Evolutionary conservation across 306 rosid species (phyloP).

Genomic region (Ormosia semicastrata): DNA sequence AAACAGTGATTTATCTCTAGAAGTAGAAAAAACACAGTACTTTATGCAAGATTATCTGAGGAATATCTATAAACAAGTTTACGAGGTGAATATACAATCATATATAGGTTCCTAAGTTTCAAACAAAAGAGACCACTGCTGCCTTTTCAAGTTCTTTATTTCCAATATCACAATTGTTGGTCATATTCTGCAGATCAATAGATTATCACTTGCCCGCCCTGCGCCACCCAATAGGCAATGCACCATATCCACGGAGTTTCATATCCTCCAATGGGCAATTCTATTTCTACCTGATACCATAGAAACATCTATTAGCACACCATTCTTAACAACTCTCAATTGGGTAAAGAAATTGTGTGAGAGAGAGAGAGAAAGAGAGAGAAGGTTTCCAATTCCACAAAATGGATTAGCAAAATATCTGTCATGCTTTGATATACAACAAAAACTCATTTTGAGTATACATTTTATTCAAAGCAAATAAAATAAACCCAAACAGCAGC

Average conservation of each 20-base stretch:
- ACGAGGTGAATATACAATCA: slow-evolving; percentile 45
- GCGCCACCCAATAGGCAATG: slow-evolving; percentile 29
- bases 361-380: not conserved
- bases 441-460: not conserved
- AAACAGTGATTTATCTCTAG: not conserved
- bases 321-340: not conserved
- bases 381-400: not conserved
- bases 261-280: slow-evolving; percentile 27
- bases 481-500: not conserved
- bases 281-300: slow-evolving; percentile 55
- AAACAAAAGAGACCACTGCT: slow-evolving; percentile 26
- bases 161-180: slow-evolving; percentile 34
- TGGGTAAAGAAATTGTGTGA: not conserved
- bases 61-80: slow-evolving; percentile 38
- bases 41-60: slow-evolving; percentile 21
- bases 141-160: slow-evolving; percentile 44
- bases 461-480: not conserved
- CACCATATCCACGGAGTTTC: slow-evolving; percentile 41
- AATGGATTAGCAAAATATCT: not conserved
- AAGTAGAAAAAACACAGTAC: slow-evolving; percentile 3
- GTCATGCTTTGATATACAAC: not conserved
- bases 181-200: slow-evolving; percentile 36
- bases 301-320: slow-evolving; percentile 20
- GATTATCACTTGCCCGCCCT: slow-evolving; percentile 40
- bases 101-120: slow-evolving; percentile 31